Evolutionary conservation across 805 yeast species (phyloP), one percentile per base, ranked within the genome.

Genomic region (Ascoidea tarda): DNA sequence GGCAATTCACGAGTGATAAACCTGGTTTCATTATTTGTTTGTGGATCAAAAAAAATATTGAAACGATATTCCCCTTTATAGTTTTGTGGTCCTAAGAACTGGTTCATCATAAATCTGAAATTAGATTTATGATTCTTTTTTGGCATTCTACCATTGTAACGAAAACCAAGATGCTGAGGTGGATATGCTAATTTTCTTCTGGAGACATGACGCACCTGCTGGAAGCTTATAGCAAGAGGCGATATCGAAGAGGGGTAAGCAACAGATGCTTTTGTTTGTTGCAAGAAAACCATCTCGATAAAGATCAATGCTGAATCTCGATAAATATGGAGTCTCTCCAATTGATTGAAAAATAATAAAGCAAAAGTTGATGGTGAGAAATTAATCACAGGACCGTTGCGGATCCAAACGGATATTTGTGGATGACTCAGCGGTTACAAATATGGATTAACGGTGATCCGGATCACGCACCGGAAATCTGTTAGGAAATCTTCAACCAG

Each of bases 61-160:
- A 79, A 68, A 56, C 74, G 74, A 66, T 87, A 86, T 58, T 87
- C 88, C 16, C 96, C 96, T 65, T 84, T 82, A 68, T 79, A 79
- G 67, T 87, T 88, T 64, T 74, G 78, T 46, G 91, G 91, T 2
- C 97, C 97, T 53, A 89, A 70, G 69, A 87, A 89, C 58, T 75
- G 78, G 58, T 79, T 78, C 77, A 88, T 71, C 46, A 80, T 79
- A 63, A 78, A 73, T 60, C 77, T 78, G 63, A 84, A 72, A 54
- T 76, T 77, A 6, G 85, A 74, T 51, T 72, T 74, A 56, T 71
- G 74, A 50, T 61, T 61, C 55, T 68, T 66, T 54, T 70, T 71
- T 60, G 65, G 70, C 57, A 65, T 65, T 60, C 66, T 67, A n/a
- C 68, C 66, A n/a, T 74, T 73, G 58, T 76, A 77, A 21, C 28